phyloP scores from a whole-genome alignment of 1,284 basidiomycete species.

The Rhodotorula sp. region DNA sequence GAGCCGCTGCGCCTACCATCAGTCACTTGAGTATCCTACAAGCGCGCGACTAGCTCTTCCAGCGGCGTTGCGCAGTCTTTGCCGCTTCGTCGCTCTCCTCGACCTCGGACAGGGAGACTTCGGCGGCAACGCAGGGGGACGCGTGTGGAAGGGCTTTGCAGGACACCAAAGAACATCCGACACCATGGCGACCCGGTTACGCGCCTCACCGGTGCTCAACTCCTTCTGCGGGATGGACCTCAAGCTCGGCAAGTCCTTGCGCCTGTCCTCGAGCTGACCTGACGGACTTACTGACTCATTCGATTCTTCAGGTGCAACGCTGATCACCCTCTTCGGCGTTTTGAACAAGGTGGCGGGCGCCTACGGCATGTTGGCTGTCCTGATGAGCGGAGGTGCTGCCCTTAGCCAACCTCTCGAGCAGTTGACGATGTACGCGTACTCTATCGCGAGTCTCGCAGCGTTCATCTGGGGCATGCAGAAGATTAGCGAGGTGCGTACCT shows the following conservation, averaged over 20 bases:
- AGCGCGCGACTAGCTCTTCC: too few relatives aligned
- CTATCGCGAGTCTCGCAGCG: conserved; percentile 72
- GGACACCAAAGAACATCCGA: too few relatives aligned
- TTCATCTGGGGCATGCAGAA: conserved; percentile 84
- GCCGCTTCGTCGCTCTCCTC: too few relatives aligned
- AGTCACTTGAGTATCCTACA: too few relatives aligned
- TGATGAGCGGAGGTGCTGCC: conserved; percentile 81
- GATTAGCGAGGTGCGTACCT: conserved; percentile 65
- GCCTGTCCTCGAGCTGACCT: neutral
- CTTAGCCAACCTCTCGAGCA: conserved; percentile 53
- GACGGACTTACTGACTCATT: neutral
- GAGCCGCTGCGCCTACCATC: too few relatives aligned
- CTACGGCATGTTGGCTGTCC: conserved; percentile 88
- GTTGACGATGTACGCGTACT: conserved; percentile 89
- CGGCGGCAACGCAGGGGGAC: too few relatives aligned
- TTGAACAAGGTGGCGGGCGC: conserved; percentile 98
- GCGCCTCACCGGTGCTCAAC: conserved; percentile 10
- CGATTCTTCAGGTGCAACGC: conserved; percentile 58
- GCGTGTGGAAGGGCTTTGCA: too few relatives aligned
- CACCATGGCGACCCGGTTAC: conserved; percentile 5
- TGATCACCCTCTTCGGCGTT: conserved; percentile 81
- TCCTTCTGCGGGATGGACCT: conserved; percentile 30
- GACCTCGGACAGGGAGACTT: too few relatives aligned
- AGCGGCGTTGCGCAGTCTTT: too few relatives aligned
- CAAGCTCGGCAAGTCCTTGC: conserved; percentile 21